phyloP scores from a whole-genome alignment of 106 monocot genomes.

The Dioscorea zingiberensis region DNA sequence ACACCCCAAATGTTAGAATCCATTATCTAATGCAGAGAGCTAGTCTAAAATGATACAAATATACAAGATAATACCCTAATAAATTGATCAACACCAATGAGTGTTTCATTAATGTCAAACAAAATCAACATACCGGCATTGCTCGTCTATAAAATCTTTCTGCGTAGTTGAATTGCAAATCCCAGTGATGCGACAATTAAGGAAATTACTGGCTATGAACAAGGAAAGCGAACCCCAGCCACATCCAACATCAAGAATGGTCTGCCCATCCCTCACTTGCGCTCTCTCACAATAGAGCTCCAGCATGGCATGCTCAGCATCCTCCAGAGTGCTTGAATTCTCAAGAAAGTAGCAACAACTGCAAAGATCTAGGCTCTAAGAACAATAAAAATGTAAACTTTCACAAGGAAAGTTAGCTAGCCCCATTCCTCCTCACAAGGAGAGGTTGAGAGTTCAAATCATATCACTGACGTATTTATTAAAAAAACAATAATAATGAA shows the following conservation, averaged over 20 bases:
- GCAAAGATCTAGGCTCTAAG: slow-evolving; percentile 1
- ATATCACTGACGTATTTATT: no score
- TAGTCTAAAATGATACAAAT: no score
- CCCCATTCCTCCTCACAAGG: no score
- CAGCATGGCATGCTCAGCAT: slow-evolving; percentile 85
- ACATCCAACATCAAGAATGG: slow-evolving; percentile 85
- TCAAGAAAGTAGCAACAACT: slow-evolving; percentile 79
- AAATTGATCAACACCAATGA: not conserved
- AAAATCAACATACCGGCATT: slow-evolving; percentile 47
- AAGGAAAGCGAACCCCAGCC: slow-evolving; percentile 91
- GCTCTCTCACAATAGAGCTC: slow-evolving; percentile 85
- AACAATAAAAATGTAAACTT: no score
- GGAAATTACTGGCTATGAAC: slow-evolving; percentile 71
- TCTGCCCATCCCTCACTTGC: slow-evolving; percentile 71
- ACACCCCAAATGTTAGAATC: no score
- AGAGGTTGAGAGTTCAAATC: no score
- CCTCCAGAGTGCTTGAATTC: slow-evolving; percentile 64
- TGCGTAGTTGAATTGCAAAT: slow-evolving; percentile 92
- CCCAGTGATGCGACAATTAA: slow-evolving; percentile 63
- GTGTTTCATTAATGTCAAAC: no score
- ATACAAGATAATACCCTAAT: not conserved
- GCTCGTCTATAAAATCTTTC: slow-evolving; percentile 76
- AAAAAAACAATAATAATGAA: no score
- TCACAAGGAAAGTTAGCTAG: no score
- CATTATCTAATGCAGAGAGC: no score